Conservation (phyloP, 108 stramenopile genomes). For the Cyclotella kingstonii region DNA sequence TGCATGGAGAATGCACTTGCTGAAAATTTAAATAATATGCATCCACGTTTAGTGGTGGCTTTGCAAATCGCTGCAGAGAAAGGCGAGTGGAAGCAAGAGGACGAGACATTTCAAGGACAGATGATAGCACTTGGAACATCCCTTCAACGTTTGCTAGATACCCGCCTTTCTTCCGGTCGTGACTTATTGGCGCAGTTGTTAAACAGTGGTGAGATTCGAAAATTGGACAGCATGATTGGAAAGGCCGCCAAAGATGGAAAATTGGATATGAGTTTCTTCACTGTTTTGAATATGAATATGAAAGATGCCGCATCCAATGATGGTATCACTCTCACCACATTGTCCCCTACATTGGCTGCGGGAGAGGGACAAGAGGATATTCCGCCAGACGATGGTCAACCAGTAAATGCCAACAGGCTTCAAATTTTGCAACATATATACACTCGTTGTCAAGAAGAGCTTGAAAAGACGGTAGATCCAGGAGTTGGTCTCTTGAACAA, state of each 20-base stretch:
- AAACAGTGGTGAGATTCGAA: conserved; percentile 78
- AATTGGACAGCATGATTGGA: conserved; percentile 78
- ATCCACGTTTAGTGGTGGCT: conserved; percentile 37
- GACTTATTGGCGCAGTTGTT: conserved; percentile 54
- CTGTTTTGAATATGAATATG: conserved; percentile 75
- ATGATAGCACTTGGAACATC: conserved; percentile 46
- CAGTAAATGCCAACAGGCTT: conserved; percentile 46
- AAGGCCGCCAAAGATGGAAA: conserved; percentile 68
- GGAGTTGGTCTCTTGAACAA: conserved; percentile 84
- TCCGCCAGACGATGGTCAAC: conserved; percentile 28
- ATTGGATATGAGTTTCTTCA: conserved; percentile 82
- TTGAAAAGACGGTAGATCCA: conserved; percentile 75
- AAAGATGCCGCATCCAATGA: conserved; percentile 54
- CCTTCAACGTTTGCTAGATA: conserved; percentile 55
- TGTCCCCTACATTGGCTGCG: background rate
- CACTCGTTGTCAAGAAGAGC: conserved; percentile 85
- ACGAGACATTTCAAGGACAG: conserved; percentile 30
- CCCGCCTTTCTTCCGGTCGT: conserved; percentile 52
- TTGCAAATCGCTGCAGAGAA: conserved; percentile 37
- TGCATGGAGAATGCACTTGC: conserved; percentile 32
- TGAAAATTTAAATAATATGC: conserved; percentile 33
- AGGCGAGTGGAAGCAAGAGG: conserved; percentile 31
- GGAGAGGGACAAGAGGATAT: conserved; percentile 26
- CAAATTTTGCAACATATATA: conserved; percentile 83
- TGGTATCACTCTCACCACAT: conserved; percentile 13